Conservation (phyloP, 2,329 filamentous ascomycete genomes). For the Aureobasidium sp. region DNA sequence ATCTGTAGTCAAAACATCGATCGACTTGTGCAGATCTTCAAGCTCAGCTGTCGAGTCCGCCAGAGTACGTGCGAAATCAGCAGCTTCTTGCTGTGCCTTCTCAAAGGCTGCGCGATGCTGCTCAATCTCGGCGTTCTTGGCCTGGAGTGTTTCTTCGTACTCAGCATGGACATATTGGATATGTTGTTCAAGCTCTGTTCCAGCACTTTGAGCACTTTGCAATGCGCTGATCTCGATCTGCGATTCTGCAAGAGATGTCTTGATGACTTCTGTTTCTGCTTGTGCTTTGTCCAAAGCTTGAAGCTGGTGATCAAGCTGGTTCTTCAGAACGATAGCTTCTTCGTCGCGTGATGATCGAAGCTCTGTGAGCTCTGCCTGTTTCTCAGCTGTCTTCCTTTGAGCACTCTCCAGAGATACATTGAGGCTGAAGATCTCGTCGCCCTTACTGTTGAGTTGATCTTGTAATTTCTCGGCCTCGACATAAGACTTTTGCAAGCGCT, state of each 20-base stretch:
- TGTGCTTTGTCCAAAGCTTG: not conserved
- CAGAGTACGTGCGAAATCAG: not conserved
- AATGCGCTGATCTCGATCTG: not conserved
- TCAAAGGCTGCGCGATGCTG: slow-evolving; percentile 9
- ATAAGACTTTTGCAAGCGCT: slow-evolving; percentile 7
- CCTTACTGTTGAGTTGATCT: not conserved
- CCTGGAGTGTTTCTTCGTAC: slow-evolving; percentile 3
- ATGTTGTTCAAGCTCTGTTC: not conserved
- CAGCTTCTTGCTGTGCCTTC: slow-evolving; percentile 1
- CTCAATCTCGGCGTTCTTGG: slow-evolving; percentile 16
- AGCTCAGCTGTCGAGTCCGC: slow-evolving; percentile 4
- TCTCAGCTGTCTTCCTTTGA: not conserved
- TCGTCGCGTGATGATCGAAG: slow-evolving; percentile 1
- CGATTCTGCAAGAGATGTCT: not conserved
- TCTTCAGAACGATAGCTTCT: not conserved
- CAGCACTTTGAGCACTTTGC: not conserved
- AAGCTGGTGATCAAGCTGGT: not conserved
- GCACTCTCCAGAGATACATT: not conserved
- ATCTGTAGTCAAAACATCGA: not conserved
- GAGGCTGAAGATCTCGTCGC: not conserved
- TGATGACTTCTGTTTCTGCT: not conserved
- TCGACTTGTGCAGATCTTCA: slow-evolving; percentile 2
- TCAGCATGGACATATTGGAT: slow-evolving; percentile 3
- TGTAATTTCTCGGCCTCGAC: not conserved
- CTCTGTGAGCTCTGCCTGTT: not conserved